Conservation (phyloP, 2,329 filamentous ascomycete genomes). For the Trichoderma pleuroti region DNA sequence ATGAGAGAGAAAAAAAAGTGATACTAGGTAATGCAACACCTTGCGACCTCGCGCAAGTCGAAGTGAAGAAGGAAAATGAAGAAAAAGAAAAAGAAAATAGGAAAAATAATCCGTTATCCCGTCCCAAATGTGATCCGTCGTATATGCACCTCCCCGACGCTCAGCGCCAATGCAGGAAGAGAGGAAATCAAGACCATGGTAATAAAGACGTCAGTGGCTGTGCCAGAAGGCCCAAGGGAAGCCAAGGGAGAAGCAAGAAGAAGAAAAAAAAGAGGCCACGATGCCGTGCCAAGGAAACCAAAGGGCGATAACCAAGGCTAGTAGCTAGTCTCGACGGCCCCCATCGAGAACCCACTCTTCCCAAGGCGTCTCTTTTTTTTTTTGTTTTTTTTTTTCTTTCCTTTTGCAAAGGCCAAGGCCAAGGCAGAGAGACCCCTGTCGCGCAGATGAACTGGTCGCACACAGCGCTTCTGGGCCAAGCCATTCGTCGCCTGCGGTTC, state of each 20-base stretch:
- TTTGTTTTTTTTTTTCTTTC: not conserved
- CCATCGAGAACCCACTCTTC: not conserved
- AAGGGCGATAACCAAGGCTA: not conserved
- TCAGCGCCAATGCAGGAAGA: slow-evolving; percentile 7
- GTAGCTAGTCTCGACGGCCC: not conserved
- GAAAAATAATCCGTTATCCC: not conserved
- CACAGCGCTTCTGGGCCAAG: slow-evolving; percentile 1
- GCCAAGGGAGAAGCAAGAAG: not conserved
- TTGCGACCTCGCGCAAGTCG: slow-evolving; percentile 14
- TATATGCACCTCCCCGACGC: slow-evolving; percentile 12
- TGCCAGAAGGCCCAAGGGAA: not conserved
- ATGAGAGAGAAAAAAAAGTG: slow-evolving; percentile 18
- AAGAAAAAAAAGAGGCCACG: not conserved
- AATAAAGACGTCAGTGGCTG: slow-evolving; percentile 18
- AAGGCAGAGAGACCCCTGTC: slow-evolving; percentile 10
- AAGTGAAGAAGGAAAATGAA: not conserved
- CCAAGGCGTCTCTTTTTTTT: not conserved
- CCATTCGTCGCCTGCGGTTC: slow-evolving; percentile 2
- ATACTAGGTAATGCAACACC: slow-evolving; percentile 16
- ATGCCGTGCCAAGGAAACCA: slow-evolving; percentile 6
- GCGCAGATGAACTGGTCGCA: slow-evolving; percentile 6
- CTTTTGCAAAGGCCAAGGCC: not conserved
- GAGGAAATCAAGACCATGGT: not conserved
- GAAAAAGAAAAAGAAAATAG: too few species aligned
- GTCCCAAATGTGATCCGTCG: not conserved